Evolutionary conservation across 768 basidiomycete species (phyloP).

Genomic region (Paxillus involutus): DNA sequence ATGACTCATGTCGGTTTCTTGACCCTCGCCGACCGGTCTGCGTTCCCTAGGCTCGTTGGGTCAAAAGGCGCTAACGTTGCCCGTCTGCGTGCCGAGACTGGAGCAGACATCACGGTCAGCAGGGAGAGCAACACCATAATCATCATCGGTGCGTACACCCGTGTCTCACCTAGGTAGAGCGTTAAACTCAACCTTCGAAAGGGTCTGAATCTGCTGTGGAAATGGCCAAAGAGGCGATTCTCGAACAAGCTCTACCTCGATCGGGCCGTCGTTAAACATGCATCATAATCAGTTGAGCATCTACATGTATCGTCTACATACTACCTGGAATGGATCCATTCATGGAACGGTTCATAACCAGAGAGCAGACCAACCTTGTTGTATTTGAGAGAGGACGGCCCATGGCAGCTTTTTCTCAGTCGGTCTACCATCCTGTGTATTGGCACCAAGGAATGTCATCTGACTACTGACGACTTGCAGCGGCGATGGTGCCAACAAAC

Average conservation of each 20-base stretch:
- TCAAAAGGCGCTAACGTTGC: conserved; percentile 88
- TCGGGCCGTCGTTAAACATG: conserved; percentile 19
- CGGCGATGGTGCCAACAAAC: no score
- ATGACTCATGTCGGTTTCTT: conserved; percentile 85
- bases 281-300: conserved; percentile 14
- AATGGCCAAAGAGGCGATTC: conserved; percentile 76
- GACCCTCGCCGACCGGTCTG: conserved; percentile 75
- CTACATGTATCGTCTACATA: conserved; percentile 25
- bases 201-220: conserved; percentile 68
- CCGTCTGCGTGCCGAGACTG: conserved; percentile 84
- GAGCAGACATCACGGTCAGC: conserved; percentile 89
- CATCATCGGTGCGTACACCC: conserved; percentile 67
- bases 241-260: conserved; percentile 46
- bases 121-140: conserved; percentile 86
- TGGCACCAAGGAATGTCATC: no score
- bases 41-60: conserved; percentile 93
- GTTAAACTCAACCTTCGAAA: conserved; percentile 28
- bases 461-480: no score
- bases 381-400: no score
- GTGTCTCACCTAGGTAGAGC: not conserved
- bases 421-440: no score
- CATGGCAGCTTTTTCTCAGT: no score
- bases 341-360: conserved; percentile 1
- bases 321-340: conserved; percentile 25
- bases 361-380: not conserved